Evolutionary conservation across 78 protist genomes (phyloP).

Genomic region (Bodo saltans): DNA sequence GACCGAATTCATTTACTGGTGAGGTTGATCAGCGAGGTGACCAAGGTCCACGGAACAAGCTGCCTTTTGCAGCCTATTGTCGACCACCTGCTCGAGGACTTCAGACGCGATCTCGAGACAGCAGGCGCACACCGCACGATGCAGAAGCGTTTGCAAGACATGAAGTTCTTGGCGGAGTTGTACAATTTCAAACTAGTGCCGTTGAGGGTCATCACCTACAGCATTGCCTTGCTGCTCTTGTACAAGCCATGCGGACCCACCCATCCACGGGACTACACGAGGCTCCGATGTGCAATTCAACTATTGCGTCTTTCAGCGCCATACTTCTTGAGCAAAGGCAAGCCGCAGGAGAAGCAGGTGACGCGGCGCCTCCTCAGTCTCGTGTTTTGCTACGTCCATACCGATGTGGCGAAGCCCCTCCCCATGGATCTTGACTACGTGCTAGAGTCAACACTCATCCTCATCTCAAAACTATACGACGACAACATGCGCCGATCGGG

Average conservation of each 20-base stretch:
- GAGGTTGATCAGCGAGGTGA: neutral
- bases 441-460: neutral
- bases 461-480: neutral
- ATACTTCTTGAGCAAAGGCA: neutral
- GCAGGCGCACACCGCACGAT: neutral
- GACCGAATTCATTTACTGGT: neutral
- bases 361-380: neutral
- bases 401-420: neutral
- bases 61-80: neutral
- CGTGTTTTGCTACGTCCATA: neutral
- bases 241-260: neutral
- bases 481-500: no score
- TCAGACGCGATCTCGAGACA: neutral
- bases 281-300: neutral
- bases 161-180: neutral
- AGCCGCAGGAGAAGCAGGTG: neutral
- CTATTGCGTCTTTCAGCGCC: neutral
- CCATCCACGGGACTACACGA: neutral
- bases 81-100: neutral
- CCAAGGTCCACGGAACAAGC: neutral
- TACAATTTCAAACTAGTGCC: neutral
- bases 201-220: neutral
- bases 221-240: neutral
- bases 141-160: neutral
- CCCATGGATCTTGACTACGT: neutral